phyloP scores from a whole-genome alignment of 805 yeast species.

The Monosporozyma unispora region DNA sequence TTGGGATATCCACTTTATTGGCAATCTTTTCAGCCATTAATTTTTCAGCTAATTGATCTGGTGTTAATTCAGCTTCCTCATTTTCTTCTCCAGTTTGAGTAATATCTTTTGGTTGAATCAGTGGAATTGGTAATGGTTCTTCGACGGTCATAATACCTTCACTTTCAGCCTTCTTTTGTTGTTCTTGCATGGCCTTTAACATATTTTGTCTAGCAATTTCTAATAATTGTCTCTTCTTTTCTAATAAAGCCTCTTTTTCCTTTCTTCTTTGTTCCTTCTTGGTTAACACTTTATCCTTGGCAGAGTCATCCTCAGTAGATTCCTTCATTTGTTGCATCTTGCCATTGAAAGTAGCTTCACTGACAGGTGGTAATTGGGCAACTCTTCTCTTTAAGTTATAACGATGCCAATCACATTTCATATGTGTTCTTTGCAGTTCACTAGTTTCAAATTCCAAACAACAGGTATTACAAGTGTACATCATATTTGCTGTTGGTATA shows the following conservation, averaged over 20 bases:
- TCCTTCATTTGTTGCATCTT: slow-evolving; percentile 34
- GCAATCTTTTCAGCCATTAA: slow-evolving; percentile 33
- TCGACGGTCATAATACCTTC: slow-evolving; percentile 1
- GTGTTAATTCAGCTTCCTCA: slow-evolving; percentile 27
- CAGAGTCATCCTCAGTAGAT: slow-evolving; percentile 4
- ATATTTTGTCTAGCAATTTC: slow-evolving; percentile 35
- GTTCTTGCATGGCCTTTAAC: slow-evolving; percentile 21
- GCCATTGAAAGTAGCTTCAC: slow-evolving; percentile 58
- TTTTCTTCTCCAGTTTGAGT: slow-evolving; percentile 5
- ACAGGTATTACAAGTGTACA: slow-evolving; percentile 81
- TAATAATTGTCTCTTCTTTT: slow-evolving; percentile 34
- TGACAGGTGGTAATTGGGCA: slow-evolving; percentile 71
- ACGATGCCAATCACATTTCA: slow-evolving; percentile 98
- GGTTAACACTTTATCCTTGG: slow-evolving; percentile 28
- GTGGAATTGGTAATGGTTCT: not conserved
- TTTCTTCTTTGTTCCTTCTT: slow-evolving; percentile 36
- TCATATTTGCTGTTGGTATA: not conserved
- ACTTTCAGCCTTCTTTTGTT: slow-evolving; percentile 4
- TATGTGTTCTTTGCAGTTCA: slow-evolving; percentile 76
- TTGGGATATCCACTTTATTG: slow-evolving; percentile 39
- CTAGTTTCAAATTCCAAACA: slow-evolving; percentile 66
- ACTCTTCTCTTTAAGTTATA: slow-evolving; percentile 92
- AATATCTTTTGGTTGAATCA: slow-evolving; percentile 5
- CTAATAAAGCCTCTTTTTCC: slow-evolving; percentile 36
- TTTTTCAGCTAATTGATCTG: slow-evolving; percentile 32